Evolutionary conservation across 2,329 filamentous ascomycete genomes (phyloP).

Genomic region (Monilinia laxa): DNA sequence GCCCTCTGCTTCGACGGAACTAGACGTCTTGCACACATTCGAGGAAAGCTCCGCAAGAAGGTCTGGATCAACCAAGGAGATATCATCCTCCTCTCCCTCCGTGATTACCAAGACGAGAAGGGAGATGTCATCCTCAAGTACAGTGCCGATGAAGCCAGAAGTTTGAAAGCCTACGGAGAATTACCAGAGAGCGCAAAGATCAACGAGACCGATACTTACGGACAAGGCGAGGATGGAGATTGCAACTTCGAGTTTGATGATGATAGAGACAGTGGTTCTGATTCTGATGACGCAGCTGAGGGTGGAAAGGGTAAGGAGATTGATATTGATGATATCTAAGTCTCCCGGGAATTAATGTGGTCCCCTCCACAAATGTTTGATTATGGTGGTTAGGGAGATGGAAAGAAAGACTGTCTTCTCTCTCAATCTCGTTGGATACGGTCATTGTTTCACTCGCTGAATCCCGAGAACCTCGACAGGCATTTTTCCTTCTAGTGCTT

Average conservation of each 20-base stretch:
- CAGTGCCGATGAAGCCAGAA: conserved; percentile 90
- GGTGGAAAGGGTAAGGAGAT: conserved; percentile 70
- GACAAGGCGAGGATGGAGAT: conserved; percentile 89
- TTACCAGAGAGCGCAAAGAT: conserved; percentile 98
- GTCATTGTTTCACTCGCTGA: conserved; percentile 31
- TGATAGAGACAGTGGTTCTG: conserved; percentile 65
- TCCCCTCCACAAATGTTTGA: conserved; percentile 5
- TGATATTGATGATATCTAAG: conserved; percentile 91
- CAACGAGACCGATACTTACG: conserved; percentile 97
- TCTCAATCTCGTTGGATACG: conserved; percentile 49
- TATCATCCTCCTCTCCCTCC: conserved; percentile 83
- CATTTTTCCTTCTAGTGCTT: conserved; percentile 36
- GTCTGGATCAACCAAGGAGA: conserved; percentile 99
- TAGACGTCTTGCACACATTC: conserved; percentile 80
- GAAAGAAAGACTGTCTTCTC: conserved; percentile 62
- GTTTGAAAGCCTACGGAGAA: conserved; percentile 95
- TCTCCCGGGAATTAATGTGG: not conserved
- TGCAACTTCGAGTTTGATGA: conserved; percentile 99
- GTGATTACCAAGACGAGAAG: conserved; percentile 93
- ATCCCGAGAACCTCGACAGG: conserved; percentile 41
- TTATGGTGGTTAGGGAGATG: conserved; percentile 24
- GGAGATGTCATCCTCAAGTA: conserved; percentile 94
- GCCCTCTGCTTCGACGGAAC: conserved; percentile 91
- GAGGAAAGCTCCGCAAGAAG: conserved; percentile 98
- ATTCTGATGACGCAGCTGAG: conserved; percentile 48